Evolutionary conservation across 2,329 filamentous ascomycete genomes (phyloP).

Genomic region (Sclerotinia spermophila): DNA sequence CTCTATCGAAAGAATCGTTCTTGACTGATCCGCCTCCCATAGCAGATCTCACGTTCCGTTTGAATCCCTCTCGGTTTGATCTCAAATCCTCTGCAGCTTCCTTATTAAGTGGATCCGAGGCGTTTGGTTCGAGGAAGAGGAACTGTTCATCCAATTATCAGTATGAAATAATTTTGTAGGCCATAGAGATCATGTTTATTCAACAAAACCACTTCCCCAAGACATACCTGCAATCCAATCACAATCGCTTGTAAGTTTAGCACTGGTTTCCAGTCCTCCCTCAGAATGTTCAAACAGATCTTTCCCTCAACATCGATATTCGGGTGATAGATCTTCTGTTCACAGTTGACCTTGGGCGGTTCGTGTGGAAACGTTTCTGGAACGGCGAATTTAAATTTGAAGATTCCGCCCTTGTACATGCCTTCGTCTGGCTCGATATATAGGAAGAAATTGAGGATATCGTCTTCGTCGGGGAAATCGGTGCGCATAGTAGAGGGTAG

Average conservation of each 20-base stretch:
- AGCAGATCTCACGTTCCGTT: slow-evolving; percentile 78
- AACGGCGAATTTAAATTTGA: slow-evolving; percentile 88
- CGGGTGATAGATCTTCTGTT: slow-evolving; percentile 97
- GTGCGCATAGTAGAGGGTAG: slow-evolving; percentile 78
- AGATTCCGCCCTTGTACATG: slow-evolving; percentile 82
- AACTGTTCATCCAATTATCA: slow-evolving; percentile 56
- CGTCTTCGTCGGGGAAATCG: slow-evolving; percentile 75
- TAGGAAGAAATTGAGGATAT: slow-evolving; percentile 80
- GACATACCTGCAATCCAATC: slow-evolving; percentile 76
- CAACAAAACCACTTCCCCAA: neutral
- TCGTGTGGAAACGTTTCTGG: slow-evolving; percentile 96
- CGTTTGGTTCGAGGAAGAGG: slow-evolving; percentile 95
- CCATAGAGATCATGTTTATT: neutral
- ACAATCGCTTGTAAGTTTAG: slow-evolving; percentile 95
- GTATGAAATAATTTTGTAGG: neutral
- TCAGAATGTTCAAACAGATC: slow-evolving; percentile 93
- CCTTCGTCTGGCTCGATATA: slow-evolving; percentile 82
- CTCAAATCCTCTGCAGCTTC: slow-evolving; percentile 92
- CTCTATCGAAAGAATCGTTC: slow-evolving; percentile 71
- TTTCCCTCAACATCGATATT: slow-evolving; percentile 98
- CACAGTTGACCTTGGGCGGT: slow-evolving; percentile 94
- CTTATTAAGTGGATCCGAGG: slow-evolving; percentile 96
- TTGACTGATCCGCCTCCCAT: slow-evolving; percentile 79
- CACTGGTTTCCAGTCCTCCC: slow-evolving; percentile 99
- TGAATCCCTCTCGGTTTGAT: slow-evolving; percentile 81